Base-by-base conservation (phyloP, 1,284 basidiomycete genomes). In the Naganishia albida region DNA sequence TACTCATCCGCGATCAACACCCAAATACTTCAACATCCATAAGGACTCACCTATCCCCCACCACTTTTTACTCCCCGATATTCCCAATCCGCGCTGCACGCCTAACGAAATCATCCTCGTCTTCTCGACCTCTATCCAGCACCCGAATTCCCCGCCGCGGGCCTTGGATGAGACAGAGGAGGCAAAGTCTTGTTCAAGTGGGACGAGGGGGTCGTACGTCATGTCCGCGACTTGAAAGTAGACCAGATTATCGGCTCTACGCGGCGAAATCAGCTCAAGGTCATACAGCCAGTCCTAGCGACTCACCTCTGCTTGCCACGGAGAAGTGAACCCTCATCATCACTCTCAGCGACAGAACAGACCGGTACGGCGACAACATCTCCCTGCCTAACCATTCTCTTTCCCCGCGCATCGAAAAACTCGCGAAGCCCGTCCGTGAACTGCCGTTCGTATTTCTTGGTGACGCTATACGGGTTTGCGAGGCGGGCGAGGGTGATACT, bases 211-310 rank as follows among this genome's bases (percentile, higher is more conserved):
- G 63, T 86, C 86, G 70, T 87, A 85, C 42, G 90, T 86, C 25
- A 97, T 79, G 62, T 88, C 85, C 10, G 90, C 89, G 63, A 98
- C 82, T 65, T 87, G 80, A 77, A 97, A 97, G 77, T 86, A 91
- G 0, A 87, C 85, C 13, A 84, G 72, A 0, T 74, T 81, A 57
- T 75, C 83, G 60, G 72, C 78, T 16, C 52, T 42, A 28, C 13
- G 57, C 2, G 34, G 28, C 1, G 42, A 42, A 23, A 10, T 54
- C 16, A 15, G 40, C 34, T 28, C 42, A 15, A 40, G 48, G n/a
- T 20, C 23, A 6, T 2, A 34, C 34, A 15, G 39, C 52, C 13
- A 16, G 13, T 46, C 20, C 23, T 8, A 8, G 26, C 7, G 40
- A 63, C 51, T 28, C 34, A 52, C 63, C 26, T 46, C 7, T 15